Percentiles rank a stretch among this genome's conserved stretches.
phyloP scores from a whole-genome alignment of 345 rosid genomes.

The Eucalyptus lansdowneana region DNA sequence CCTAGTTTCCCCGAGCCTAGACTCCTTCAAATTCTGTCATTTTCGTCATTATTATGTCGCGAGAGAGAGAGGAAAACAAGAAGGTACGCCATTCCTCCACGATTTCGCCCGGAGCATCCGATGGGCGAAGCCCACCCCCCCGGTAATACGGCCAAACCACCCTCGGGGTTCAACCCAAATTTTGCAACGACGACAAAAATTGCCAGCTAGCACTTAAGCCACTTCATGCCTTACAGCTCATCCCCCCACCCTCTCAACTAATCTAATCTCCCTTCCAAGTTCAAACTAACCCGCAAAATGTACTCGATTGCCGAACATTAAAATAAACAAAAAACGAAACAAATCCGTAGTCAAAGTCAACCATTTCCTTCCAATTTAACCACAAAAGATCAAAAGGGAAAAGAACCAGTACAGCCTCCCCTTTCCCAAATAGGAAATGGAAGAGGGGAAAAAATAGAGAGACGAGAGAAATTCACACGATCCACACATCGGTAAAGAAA shows the following conservation, averaged over 20 bases:
- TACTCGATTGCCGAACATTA: not conserved
- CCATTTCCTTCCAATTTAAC: not conserved
- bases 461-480: not conserved
- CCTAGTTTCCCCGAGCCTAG: not conserved
- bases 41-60: not conserved
- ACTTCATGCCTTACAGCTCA: not conserved
- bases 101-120: not conserved
- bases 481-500: slow-evolving; percentile 24
- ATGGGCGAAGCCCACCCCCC: not conserved
- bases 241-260: not conserved
- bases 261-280: not conserved
- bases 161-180: not conserved
- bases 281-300: not conserved
- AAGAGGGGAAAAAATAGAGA: not conserved
- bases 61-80: not conserved
- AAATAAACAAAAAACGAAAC: not conserved
- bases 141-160: not conserved
- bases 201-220: not conserved
- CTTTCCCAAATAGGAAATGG: not conserved
- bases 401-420: not conserved
- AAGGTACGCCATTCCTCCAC: not conserved
- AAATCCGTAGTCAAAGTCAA: not conserved
- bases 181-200: not conserved
- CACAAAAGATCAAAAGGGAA: not conserved
- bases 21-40: not conserved